These are phyloP conservation scores for Cronartium ribicola DNA, from an alignment of 1,284 basidiomycete genomes.

Conservation along the genomic window DNA sequence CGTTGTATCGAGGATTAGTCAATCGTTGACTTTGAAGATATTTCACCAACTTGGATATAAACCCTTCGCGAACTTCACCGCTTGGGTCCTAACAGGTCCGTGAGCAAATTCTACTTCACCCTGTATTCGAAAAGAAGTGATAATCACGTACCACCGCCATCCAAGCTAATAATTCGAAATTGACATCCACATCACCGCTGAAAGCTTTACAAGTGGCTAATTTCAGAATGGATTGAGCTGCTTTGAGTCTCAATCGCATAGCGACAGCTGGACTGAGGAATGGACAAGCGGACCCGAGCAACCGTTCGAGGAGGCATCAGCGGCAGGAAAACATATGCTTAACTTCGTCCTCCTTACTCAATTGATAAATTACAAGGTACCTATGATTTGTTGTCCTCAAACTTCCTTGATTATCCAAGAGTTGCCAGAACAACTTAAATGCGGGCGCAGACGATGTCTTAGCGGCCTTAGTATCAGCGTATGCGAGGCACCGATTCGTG, in stretches of 20 bases:
- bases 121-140: neutral
- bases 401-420: slow-evolving; percentile 58
- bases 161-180: slow-evolving; percentile 69
- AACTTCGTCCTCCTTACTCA: slow-evolving; percentile 63
- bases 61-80: slow-evolving; percentile 74
- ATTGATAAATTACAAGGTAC: slow-evolving; percentile 58
- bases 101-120: slow-evolving; percentile 13
- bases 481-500: slow-evolving; percentile 69
- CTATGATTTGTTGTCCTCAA: slow-evolving; percentile 44
- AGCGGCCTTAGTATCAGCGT: slow-evolving; percentile 61
- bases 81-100: slow-evolving; percentile 67
- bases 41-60: slow-evolving; percentile 69
- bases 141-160: slow-evolving; percentile 63
- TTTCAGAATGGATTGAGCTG: slow-evolving; percentile 74
- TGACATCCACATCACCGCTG: slow-evolving; percentile 60
- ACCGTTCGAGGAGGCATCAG: neutral
- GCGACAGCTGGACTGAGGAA: slow-evolving; percentile 43
- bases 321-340: slow-evolving; percentile 52
- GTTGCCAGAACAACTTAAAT: slow-evolving; percentile 65
- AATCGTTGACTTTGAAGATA: slow-evolving; percentile 54
- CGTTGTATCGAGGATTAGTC: slow-evolving; percentile 65
- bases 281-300: neutral
- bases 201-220: slow-evolving; percentile 65
- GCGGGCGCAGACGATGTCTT: slow-evolving; percentile 67
- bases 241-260: slow-evolving; percentile 66